Evolutionary conservation across 2,329 filamentous ascomycete species (phyloP).

Genomic region (Ascomycota sp.): DNA sequence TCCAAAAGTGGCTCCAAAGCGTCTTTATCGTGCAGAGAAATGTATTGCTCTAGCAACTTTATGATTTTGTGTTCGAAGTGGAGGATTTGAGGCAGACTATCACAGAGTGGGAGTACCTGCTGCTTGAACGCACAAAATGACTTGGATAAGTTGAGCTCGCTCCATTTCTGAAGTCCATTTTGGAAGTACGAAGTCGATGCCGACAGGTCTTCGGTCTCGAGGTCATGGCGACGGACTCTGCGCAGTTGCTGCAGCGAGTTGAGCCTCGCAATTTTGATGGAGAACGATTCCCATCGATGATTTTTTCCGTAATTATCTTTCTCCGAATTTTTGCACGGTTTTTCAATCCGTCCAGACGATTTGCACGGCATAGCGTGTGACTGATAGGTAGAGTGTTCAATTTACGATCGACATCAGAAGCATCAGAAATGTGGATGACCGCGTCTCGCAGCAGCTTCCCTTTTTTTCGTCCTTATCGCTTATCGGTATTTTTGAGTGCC

Average conservation of each 20-base stretch:
- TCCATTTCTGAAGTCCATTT: conserved; percentile 69
- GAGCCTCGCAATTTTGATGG: conserved; percentile 71
- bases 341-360: conserved; percentile 45
- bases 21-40: conserved; percentile 56
- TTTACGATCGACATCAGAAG: not conserved
- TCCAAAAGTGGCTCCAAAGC: conserved; percentile 72
- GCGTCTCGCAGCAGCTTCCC: no score
- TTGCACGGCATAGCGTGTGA: conserved; percentile 36
- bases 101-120: conserved; percentile 56
- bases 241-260: conserved; percentile 81
- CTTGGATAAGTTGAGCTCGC: conserved; percentile 74
- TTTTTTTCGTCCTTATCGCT: no score
- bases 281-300: conserved; percentile 83
- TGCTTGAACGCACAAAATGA: conserved; percentile 60
- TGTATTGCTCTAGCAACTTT: conserved; percentile 52
- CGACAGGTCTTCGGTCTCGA: conserved; percentile 59
- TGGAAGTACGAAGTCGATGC: conserved; percentile 73
- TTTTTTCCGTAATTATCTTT: conserved; percentile 59
- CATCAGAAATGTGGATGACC: no score
- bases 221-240: conserved; percentile 65
- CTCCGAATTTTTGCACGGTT: conserved; percentile 48
- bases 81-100: conserved; percentile 79
- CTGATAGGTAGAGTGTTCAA: conserved; percentile 4
- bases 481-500: no score
- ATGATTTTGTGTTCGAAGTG: conserved; percentile 80